Conservation (phyloP, 2,329 filamentous ascomycete genomes). For the Hypoxylon sp. region DNA sequence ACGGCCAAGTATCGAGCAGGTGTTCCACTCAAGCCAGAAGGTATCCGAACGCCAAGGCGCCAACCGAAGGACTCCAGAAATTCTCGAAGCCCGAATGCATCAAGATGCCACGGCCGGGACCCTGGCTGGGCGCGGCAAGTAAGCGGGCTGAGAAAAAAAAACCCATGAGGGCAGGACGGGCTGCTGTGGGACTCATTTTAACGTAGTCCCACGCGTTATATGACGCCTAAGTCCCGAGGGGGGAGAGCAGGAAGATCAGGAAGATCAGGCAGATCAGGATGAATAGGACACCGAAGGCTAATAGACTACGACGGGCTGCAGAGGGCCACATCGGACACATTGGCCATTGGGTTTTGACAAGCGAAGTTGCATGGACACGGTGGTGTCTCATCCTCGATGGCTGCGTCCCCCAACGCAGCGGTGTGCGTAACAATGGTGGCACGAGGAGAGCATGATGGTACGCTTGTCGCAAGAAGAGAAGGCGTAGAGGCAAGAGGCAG, state of each 20-base stretch:
- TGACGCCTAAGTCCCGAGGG: conserved; percentile 29
- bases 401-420: conserved; percentile 30
- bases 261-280: conserved; percentile 9
- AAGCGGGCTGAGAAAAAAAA: conserved; percentile 27
- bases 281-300: conserved; percentile 25
- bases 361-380: conserved; percentile 50
- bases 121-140: conserved; percentile 37
- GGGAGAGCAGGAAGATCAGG: not conserved
- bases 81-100: conserved; percentile 18
- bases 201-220: conserved; percentile 38
- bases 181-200: conserved; percentile 40
- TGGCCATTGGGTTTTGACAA: conserved; percentile 50
- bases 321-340: conserved; percentile 30
- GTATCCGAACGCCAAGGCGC: conserved; percentile 44
- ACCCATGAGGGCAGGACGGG: conserved; percentile 20
- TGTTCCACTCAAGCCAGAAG: conserved; percentile 36
- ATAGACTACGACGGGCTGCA: conserved; percentile 25
- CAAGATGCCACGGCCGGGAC: conserved; percentile 22
- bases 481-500: conserved; percentile 7
- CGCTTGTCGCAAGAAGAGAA: conserved; percentile 19
- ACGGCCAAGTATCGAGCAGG: conserved; percentile 32
- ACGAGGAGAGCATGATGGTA: conserved; percentile 21
- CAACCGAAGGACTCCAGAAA: conserved; percentile 42
- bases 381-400: conserved; percentile 37
- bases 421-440: conserved; percentile 41